These are phyloP conservation scores for Pseudotulostoma volvatum DNA, from an alignment of 495 filamentous ascomycete species.

Conservation along the genomic window DNA sequence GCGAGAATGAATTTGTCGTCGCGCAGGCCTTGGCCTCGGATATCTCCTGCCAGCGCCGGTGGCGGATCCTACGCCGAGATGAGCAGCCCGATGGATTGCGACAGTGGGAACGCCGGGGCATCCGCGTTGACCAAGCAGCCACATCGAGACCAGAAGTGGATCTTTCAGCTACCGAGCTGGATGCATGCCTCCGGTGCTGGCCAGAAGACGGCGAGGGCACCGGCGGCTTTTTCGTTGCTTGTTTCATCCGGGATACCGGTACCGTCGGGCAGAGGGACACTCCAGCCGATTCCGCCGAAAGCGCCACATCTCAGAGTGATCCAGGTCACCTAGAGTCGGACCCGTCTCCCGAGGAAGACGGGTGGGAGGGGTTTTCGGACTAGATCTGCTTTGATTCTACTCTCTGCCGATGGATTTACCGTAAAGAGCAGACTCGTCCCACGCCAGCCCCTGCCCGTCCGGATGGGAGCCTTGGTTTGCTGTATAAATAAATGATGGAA, in stretches of 20 bases:
- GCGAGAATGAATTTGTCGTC: conserved; percentile 83
- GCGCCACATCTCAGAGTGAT: no score
- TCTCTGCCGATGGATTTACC: no score
- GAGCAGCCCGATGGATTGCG: conserved; percentile 55
- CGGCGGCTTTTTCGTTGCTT: conserved; percentile 58
- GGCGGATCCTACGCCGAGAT: conserved; percentile 53
- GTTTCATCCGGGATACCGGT: conserved; percentile 38
- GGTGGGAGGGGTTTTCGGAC: conserved; percentile 34
- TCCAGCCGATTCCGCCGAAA: no score
- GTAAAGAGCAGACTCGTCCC: no score
- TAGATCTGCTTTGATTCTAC: no score
- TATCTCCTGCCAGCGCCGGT: conserved; percentile 50
- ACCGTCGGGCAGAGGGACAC: conserved; percentile 2
- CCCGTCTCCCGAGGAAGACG: conserved; percentile 18
- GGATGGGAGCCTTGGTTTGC: no score
- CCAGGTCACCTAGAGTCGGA: conserved; percentile 4
- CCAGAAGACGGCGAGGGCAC: conserved; percentile 65
- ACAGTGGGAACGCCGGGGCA: conserved; percentile 56
- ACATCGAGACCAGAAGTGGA: no score
- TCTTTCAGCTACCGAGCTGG: conserved; percentile 36
- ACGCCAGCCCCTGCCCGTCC: no score
- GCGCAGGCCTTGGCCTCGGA: conserved; percentile 45
- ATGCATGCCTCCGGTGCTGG: conserved; percentile 67
- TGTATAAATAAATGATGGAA: no score
- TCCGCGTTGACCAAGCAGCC: conserved; percentile 3